Base-by-base conservation (phyloP, 2,329 filamentous ascomycete genomes). In the Verticillium klebahnii region DNA sequence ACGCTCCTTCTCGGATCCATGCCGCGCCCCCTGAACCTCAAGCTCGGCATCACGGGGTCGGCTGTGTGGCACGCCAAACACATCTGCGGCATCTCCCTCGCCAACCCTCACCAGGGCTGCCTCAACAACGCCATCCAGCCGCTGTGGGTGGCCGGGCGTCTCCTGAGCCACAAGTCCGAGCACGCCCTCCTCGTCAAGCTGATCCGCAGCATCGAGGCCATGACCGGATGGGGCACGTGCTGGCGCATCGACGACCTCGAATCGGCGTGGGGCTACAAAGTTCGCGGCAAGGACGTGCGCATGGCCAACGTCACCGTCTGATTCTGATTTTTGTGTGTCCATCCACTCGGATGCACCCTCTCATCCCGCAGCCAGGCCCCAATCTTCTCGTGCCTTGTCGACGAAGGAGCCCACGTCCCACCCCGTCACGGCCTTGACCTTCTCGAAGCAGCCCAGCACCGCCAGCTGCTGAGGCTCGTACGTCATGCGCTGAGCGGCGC, bases 111-210 rank as follows among this genome's bases (percentile, higher is more conserved):
- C 61, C 76, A 80, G 12, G 84, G 83, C 2, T 84, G 80, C 63
- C 67, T 85, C 37, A 86, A 83, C 63, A 86, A 86, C 66, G 81
- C 82, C 3, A 82, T 85, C 5, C 83, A 86, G 64, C 83, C 83
- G 1, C 72, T 86, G 0, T 85, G 81, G 79, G 75, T 86, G 14
- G 84, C 84, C 0, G 84, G 82, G 0, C 75, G 78, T 39, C 70
- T 85, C 0, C 75, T 86, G 52, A 85, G 79, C 60, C 83, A 86
- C 70, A 74, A 71, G 34, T 72, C 73, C 5, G 77, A 82, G 63
- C 78, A 78, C 52, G 63, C 71, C 14, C 65, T 74, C 12, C 63
- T 81, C 9, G 70, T 77, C 17, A 75, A 76, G 60, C 72, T 82
- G 4, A 81, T 85, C 52, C 75, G 76, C 17, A 77, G 74, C 52